Evolutionary conservation across 2,329 filamentous ascomycete genomes (phyloP).

Genomic region (Ophiostoma quercus): DNA sequence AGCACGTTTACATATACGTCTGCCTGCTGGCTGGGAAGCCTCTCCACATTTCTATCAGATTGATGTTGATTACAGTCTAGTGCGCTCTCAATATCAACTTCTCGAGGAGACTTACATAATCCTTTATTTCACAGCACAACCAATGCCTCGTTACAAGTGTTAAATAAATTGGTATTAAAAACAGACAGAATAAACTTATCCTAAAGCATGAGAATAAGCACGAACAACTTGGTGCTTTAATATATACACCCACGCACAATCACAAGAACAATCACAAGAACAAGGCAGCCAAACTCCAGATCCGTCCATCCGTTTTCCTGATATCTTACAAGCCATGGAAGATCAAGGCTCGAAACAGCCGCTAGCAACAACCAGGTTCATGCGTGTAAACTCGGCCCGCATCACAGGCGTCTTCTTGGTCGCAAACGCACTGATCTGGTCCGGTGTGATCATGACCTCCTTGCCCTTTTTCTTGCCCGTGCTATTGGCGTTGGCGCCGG

Average conservation of each 20-base stretch:
- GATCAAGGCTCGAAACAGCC: slow-evolving; percentile 59
- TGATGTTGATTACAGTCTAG: not conserved
- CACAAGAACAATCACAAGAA: not conserved
- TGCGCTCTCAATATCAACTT: not conserved
- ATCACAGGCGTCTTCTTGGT: slow-evolving; percentile 96
- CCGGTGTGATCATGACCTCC: slow-evolving; percentile 81
- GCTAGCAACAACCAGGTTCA: slow-evolving; percentile 88
- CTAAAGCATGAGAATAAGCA: not conserved
- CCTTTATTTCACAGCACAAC: not conserved
- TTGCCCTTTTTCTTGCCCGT: slow-evolving; percentile 71
- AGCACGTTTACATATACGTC: not conserved
- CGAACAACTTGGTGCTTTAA: not conserved
- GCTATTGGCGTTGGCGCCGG: slow-evolving; percentile 29
- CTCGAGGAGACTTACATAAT: not conserved
- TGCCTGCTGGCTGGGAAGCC: not conserved
- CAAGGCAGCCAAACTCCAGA: not conserved
- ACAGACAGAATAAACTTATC: not conserved
- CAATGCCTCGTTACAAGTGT: not conserved
- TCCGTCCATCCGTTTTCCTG: not conserved
- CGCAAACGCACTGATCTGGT: slow-evolving; percentile 90
- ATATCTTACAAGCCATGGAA: not conserved
- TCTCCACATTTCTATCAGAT: slow-evolving; percentile 4
- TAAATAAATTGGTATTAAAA: not conserved
- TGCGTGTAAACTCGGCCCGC: slow-evolving; percentile 87
- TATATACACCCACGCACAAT: not conserved